These are phyloP conservation scores for Coemansia sp. DNA, from an alignment of 192 early-diverging fungal genomes.

Conservation along the genomic window DNA sequence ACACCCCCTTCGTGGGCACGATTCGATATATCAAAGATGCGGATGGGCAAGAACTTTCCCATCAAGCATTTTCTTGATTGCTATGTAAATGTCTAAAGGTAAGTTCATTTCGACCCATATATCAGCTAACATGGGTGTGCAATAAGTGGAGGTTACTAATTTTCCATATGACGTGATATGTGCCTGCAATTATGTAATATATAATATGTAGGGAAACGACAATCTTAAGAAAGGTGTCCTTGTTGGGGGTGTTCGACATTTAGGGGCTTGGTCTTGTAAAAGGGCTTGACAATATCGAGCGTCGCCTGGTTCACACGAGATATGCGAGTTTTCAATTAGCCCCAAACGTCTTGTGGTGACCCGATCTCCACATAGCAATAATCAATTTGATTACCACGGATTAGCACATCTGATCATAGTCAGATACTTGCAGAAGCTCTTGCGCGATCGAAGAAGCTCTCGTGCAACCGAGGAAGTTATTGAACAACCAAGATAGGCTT, in stretches of 20 bases:
- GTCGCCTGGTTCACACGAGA: not conserved
- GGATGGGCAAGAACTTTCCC: not conserved
- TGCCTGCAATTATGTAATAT: not conserved
- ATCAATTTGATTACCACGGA: too few species aligned
- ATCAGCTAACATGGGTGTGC: not conserved
- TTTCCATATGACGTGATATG: not conserved
- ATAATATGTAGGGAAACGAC: not conserved
- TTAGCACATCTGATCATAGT: too few species aligned
- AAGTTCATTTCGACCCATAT: not conserved
- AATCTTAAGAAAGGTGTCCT: slow-evolving; percentile 5
- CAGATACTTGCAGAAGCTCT: too few species aligned
- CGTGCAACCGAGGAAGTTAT: too few species aligned
- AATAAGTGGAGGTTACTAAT: not conserved
- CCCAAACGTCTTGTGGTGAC: not conserved
- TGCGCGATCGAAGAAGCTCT: too few species aligned
- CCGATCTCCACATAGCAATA: too few species aligned
- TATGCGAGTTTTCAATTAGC: too few species aligned
- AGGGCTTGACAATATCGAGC: slow-evolving; percentile 9
- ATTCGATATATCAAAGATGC: not conserved
- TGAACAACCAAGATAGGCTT: too few species aligned
- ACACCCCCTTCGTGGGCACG: not conserved
- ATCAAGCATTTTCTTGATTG: not conserved
- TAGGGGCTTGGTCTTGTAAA: not conserved
- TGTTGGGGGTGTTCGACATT: slow-evolving; percentile 10
- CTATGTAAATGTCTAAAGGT: slow-evolving; percentile 9